Evolutionary conservation across 202 grass and related monocot species (phyloP), one percentile per base, ranked within the genome.

Genomic region (Setaria italica): DNA sequence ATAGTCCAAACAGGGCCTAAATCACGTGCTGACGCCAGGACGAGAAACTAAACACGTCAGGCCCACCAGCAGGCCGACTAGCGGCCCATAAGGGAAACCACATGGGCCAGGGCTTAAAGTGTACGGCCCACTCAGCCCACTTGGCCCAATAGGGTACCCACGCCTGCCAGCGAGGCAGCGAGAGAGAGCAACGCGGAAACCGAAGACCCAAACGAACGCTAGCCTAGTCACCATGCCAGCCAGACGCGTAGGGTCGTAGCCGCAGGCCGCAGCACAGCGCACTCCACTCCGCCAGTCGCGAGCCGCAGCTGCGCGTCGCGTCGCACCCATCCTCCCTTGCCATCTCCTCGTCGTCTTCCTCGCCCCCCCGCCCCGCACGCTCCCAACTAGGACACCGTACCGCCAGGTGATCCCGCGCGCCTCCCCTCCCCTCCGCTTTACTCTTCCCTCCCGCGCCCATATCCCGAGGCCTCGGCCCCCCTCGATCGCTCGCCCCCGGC

Each of bases 321-420:
- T 76, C 65, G 45, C 50, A 29, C 56, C 73, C 73, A 58, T 41
- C 34, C 51, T 33, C 33, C 16, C 12, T 17, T 8, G 8, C 64
- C 12, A 1, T 51, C 30, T 43, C 42, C 49, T 72, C 62, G 29
- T 67, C 74, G 41, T 86, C 76, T 39, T 59, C 70, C 29, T 43
- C 84, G 20, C 15, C 62, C 50, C 37, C 80, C 10, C 30, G 48
- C 48, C 47, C 47, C 47, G 47, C 47, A 11, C 46, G 47, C 47
- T 12, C 51, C 73, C 19, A 76, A 15, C 33, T 57, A 76, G 49
- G 49, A 55, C 51, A 76, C 73, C 33, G 33, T 76, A 57, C 74
- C 19, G 34, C 53, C 39, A 82, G 79, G 78, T 63, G 81, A 29
- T 77, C 80, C 8, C 42, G 8, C 60, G 11, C 71, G 25, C 37